Base-by-base conservation (phyloP, 768 basidiomycete species). In the Psilocybe cyanescens region DNA sequence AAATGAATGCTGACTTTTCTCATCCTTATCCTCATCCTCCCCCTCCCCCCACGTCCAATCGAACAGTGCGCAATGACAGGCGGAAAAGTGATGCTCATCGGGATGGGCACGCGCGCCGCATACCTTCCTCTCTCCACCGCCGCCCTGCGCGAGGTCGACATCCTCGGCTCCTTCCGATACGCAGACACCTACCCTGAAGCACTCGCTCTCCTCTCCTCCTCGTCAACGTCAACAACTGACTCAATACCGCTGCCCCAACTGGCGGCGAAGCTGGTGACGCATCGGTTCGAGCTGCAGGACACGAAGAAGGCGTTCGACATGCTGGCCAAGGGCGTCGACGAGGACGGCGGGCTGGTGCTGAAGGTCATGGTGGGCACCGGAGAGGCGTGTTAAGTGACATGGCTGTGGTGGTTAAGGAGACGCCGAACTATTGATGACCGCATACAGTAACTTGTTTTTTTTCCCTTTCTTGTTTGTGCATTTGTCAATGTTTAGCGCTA, bases 111-210 rank as follows among this genome's bases (percentile, higher is more conserved):
- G 14, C 85, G 89, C 60, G 90, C 89, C 68, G 85, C 90, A 59
- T 80, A 83, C 64, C 81, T 97, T 57, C 97, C 97, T n/a, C 82
- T 95, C 59, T 89, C 90, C 46, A 82, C 84, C 30, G 92, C 95
- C 44, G 90, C 93, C 14, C 75, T 89, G 59, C 88, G 96, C 55
- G 96, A 97, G 76, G 93, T 98, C 61, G 95, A 98, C 75, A 87
- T 98, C 68, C 86, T 88, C 63, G 96, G 95, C 65, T 92, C 91
- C 39, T 97, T 97, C 84, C 86, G 93, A 33, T 95, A 95, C 69
- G 89, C 90, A 61, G 88, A 94, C 78, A 95, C 94, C 8, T 99
- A 97, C 73, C 86, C 91, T 17, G 86, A 86, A n/a, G 97, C 96
- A 19, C 78, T 98, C 48, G 76, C 81, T 2, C 83, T 99, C 8